Conservation (phyloP, 2,329 filamentous ascomycete genomes). For the Xylaria hypoxylon region DNA sequence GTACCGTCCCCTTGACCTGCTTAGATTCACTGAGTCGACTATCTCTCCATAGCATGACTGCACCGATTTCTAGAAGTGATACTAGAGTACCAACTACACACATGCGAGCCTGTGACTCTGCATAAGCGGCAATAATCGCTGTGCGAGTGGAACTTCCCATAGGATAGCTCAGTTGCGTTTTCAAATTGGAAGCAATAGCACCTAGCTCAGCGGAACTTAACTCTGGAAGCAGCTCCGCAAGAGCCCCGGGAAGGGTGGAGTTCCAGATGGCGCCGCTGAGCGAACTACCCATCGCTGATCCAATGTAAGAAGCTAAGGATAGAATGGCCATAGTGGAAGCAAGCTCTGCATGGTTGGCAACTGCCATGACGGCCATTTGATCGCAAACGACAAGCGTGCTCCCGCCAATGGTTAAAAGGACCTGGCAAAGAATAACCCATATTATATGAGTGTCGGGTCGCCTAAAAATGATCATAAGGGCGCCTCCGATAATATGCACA, state of each 20-base stretch:
- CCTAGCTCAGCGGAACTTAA: constrained; percentile 44
- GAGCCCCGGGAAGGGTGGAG: constrained; percentile 51
- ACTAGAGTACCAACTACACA: constrained; percentile 51
- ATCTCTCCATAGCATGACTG: constrained; percentile 51
- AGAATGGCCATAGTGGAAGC: constrained; percentile 62
- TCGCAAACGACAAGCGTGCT: constrained; percentile 65
- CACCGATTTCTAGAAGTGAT: constrained; percentile 49
- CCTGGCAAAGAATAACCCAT: constrained; percentile 66
- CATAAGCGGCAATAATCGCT: constrained; percentile 53
- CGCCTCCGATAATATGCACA: constrained; percentile 65
- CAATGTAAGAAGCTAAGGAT: constrained; percentile 53
- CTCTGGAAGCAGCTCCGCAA: constrained; percentile 46
- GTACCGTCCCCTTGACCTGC: constrained; percentile 52
- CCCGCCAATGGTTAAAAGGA: constrained; percentile 66
- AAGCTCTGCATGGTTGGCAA: constrained; percentile 65
- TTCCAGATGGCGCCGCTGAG: constrained; percentile 60
- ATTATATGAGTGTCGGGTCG: constrained; percentile 59
- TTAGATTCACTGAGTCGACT: constrained; percentile 48
- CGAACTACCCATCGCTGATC: constrained; percentile 56
- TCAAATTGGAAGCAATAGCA: constrained; percentile 50
- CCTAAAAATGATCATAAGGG: constrained; percentile 66
- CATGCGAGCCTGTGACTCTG: constrained; percentile 53
- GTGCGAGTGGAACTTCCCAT: constrained; percentile 50
- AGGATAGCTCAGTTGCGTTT: constrained; percentile 52
- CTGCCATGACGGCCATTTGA: constrained; percentile 69